phyloP scores from a whole-genome alignment of 805 yeast genomes.

The Lipomyces orientalis region DNA sequence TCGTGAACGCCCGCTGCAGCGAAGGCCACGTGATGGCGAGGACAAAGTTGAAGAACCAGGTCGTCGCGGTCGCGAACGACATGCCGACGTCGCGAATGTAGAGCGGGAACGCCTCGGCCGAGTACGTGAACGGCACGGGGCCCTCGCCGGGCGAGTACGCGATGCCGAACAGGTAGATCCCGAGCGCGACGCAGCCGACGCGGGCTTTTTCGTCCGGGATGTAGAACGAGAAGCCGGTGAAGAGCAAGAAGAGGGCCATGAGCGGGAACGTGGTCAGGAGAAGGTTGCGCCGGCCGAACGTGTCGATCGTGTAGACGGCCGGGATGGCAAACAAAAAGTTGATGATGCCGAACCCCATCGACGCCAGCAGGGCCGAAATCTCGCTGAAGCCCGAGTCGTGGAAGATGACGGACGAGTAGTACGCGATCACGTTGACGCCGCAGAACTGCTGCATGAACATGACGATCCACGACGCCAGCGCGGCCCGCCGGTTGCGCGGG shows the following conservation, averaged over 20 bases:
- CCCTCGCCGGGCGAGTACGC: constrained; percentile 87
- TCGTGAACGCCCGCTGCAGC: constrained; percentile 64
- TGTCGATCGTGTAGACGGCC: constrained; percentile 79
- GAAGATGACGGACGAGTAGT: constrained; percentile 81
- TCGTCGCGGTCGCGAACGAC: constrained; percentile 72
- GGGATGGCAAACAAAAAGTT: constrained; percentile 83
- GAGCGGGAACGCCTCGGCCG: constrained; percentile 83
- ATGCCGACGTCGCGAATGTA: constrained; percentile 81
- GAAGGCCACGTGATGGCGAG: constrained; percentile 83
- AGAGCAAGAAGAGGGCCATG: constrained; percentile 60
- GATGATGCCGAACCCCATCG: constrained; percentile 85
- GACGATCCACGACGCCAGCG: constrained; percentile 77
- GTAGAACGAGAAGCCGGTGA: constrained; percentile 68
- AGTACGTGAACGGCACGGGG: constrained; percentile 87
- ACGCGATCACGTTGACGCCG: constrained; percentile 87
- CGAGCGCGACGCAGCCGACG: constrained; percentile 70
- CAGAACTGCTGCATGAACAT: constrained; percentile 93
- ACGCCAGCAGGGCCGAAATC: constrained; percentile 71
- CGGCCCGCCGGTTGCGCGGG: constrained; percentile 84
- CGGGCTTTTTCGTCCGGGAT: constrained; percentile 58
- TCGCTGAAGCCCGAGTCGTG: constrained; percentile 67
- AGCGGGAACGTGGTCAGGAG: constrained; percentile 64
- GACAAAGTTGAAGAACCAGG: constrained; percentile 61
- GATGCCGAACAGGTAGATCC: constrained; percentile 73
- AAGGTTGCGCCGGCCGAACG: constrained; percentile 71